A percentile compares a stretch with the other conserved stretches of the same genome.
Evolutionary conservation across 2,329 filamentous ascomycete species (phyloP).

Genomic region (Sclerotinia glacialis): DNA sequence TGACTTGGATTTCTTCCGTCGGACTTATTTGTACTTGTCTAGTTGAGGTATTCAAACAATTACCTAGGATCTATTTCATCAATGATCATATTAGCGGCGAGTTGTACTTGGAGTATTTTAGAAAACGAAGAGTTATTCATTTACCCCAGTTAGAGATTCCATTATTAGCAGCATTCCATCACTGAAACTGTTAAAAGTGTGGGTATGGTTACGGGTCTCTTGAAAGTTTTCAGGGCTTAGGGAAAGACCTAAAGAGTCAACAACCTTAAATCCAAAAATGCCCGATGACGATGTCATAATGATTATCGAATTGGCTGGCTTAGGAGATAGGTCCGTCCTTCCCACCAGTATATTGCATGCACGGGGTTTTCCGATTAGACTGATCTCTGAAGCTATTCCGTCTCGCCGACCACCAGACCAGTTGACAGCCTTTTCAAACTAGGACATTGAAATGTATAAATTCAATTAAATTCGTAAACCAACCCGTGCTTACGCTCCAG

Average conservation of each 20-base stretch:
- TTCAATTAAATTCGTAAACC: not conserved
- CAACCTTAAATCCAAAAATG: slow-evolving; percentile 16
- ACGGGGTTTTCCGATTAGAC: not conserved
- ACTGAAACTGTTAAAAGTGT: not conserved
- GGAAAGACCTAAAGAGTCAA: not conserved
- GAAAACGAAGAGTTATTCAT: not conserved
- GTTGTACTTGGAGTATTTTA: not conserved
- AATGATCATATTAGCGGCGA: not conserved
- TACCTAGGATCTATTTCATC: not conserved
- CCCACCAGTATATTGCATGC: not conserved
- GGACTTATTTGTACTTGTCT: slow-evolving; percentile 7
- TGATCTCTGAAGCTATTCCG: not conserved
- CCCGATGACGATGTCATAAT: slow-evolving; percentile 3
- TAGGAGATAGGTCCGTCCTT: not conserved
- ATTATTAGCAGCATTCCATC: not conserved
- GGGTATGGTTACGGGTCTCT: slow-evolving; percentile 6
- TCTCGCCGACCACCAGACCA: not conserved
- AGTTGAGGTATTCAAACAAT: not conserved
- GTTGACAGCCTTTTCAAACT: not conserved
- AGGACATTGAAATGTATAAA: not conserved
- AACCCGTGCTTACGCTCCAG: not conserved
- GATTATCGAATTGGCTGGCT: not conserved
- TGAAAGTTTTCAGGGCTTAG: not conserved
- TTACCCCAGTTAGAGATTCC: slow-evolving; percentile 1
- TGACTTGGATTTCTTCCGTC: not conserved